Percentiles rank a stretch among this genome's conserved stretches.
phyloP scores from a whole-genome alignment of 192 early-diverging fungal species.

The Podila verticillata region DNA sequence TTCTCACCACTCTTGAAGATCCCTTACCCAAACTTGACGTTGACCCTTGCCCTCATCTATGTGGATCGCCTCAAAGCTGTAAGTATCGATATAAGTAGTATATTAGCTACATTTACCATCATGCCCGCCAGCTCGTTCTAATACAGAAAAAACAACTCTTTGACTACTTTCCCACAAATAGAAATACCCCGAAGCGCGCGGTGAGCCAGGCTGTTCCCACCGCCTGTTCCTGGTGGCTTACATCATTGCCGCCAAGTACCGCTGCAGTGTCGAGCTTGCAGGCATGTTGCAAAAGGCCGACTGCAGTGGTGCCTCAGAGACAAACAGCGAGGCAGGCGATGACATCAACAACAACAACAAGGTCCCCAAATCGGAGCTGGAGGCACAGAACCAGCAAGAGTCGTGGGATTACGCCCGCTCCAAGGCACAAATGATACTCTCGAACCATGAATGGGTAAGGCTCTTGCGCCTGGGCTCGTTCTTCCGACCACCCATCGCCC shows the following conservation, averaged over 20 bases:
- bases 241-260: constrained; percentile 59
- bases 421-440: constrained; percentile 23
- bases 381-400: constrained; percentile 6
- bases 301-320: not conserved
- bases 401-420: constrained; percentile 5
- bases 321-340: not conserved
- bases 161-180: constrained; percentile 13
- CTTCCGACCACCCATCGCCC: constrained; percentile 12
- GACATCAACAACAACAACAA: not conserved
- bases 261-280: constrained; percentile 44
- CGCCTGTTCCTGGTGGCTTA: constrained; percentile 61
- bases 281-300: not conserved
- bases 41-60: constrained; percentile 58
- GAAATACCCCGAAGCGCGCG: constrained; percentile 56
- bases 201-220: constrained; percentile 56
- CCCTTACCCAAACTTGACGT: constrained; percentile 54
- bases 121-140: too few relatives aligned
- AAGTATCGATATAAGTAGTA: constrained; percentile 8
- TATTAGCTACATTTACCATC: not conserved
- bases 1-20: constrained; percentile 13
- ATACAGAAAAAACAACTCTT: not conserved
- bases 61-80: constrained; percentile 58
- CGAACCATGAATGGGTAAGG: constrained; percentile 42
- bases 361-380: not conserved
- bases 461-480: constrained; percentile 40